Evolutionary conservation across 768 basidiomycete genomes (phyloP).

Genomic region (Suillus bovinus): DNA sequence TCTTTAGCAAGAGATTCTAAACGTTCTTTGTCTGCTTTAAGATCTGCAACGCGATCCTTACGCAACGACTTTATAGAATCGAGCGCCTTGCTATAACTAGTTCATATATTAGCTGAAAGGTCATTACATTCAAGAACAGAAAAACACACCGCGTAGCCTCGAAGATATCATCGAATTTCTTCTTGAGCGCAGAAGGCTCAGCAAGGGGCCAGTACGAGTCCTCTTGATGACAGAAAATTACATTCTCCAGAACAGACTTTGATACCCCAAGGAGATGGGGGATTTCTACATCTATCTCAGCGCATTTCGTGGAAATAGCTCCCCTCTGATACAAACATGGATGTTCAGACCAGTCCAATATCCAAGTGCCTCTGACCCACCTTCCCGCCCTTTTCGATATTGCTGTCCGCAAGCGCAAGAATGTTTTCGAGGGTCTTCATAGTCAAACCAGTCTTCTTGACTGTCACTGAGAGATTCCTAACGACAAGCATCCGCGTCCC

Average conservation of each 20-base stretch:
- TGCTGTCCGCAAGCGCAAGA: conserved; percentile 68
- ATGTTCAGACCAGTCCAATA: not conserved
- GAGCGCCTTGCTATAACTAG: conserved; percentile 94
- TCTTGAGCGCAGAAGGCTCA: conserved; percentile 89
- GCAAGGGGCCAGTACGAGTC: conserved; percentile 98
- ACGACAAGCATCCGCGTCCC: conserved; percentile 88
- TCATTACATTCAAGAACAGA: not conserved
- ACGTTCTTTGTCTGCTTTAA: conserved; percentile 91
- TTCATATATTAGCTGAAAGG: conserved; percentile 7
- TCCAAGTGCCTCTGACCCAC: conserved; percentile 42
- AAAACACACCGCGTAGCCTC: conserved; percentile 84
- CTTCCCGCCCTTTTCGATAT: conserved; percentile 71
- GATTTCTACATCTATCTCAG: conserved; percentile 94
- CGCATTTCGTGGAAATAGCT: conserved; percentile 95
- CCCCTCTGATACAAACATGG: conserved; percentile 54
- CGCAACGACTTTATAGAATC: conserved; percentile 88
- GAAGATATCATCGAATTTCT: conserved; percentile 99
- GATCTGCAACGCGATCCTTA: conserved; percentile 87
- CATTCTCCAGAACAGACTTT: conserved; percentile 97
- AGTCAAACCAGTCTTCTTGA: conserved; percentile 89
- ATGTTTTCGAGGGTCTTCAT: conserved; percentile 99
- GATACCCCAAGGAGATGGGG: conserved; percentile 93
- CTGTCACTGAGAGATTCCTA: conserved; percentile 87
- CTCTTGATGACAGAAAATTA: conserved; percentile 99
- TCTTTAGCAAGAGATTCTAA: conserved; percentile 76